Percentiles rank a stretch among this genome's conserved stretches.
Evolutionary conservation across 192 early-diverging fungal genomes (phyloP).

Genomic region (Coemansia aciculifera): DNA sequence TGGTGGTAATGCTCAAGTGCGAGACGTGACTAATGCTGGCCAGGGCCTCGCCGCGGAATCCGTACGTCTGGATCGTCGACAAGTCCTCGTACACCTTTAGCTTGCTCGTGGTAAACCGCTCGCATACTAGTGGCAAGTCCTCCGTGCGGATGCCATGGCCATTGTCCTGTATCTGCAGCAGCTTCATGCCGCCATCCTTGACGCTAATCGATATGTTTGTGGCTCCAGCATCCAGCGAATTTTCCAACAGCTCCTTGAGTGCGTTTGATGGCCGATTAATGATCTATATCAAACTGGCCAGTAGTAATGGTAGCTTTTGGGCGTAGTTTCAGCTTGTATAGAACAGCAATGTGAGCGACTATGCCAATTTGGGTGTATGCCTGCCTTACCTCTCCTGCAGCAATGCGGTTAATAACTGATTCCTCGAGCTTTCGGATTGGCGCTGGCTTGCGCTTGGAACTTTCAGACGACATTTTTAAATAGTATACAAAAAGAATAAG

Average conservation of each 20-base stretch:
- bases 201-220: slow-evolving; percentile 78
- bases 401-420: slow-evolving; percentile 91
- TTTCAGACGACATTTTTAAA: background rate
- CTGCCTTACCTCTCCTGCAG: slow-evolving; percentile 83
- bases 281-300: slow-evolving; percentile 59
- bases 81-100: slow-evolving; percentile 84
- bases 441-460: slow-evolving; percentile 14
- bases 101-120: slow-evolving; percentile 96
- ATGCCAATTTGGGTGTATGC: background rate
- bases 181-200: slow-evolving; percentile 91
- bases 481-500: background rate
- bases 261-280: slow-evolving; percentile 96
- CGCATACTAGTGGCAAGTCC: slow-evolving; percentile 89
- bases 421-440: slow-evolving; percentile 82
- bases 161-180: slow-evolving; percentile 95
- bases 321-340: background rate
- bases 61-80: slow-evolving; percentile 81
- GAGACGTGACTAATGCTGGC: slow-evolving; percentile 96
- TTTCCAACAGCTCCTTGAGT: slow-evolving; percentile 95
- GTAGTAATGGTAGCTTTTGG: background rate
- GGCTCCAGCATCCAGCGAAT: slow-evolving; percentile 91
- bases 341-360: background rate
- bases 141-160: slow-evolving; percentile 90
- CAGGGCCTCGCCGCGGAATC: slow-evolving; percentile 95
- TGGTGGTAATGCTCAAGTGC: slow-evolving; percentile 84